These are phyloP conservation scores for Coemansia sp. DNA, from an alignment of 192 early-diverging fungal species.

Conservation along the genomic window DNA sequence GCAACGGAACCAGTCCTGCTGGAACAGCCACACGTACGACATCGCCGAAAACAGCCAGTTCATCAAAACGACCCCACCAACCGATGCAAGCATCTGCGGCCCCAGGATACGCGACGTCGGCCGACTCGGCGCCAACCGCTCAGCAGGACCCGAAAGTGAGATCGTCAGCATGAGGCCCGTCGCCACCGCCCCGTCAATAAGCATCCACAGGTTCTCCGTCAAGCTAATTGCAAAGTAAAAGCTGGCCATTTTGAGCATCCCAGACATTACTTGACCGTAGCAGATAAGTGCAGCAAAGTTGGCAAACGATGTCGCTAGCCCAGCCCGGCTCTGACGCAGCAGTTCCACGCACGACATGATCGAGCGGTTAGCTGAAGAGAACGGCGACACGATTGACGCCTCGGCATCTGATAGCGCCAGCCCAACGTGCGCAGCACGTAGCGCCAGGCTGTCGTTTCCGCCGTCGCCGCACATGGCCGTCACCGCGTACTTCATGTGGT, in stretches of 20 bases:
- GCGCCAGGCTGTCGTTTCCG: no score
- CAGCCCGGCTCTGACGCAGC: no score
- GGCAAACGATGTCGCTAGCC: constrained; percentile 64
- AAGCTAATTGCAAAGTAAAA: constrained; percentile 65
- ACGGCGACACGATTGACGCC: no score
- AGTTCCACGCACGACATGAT: no score
- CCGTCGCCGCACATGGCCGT: no score
- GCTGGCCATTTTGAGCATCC: constrained; percentile 49
- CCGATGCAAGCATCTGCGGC: constrained; percentile 59
- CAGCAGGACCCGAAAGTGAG: constrained; percentile 46
- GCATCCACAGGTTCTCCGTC: constrained; percentile 60
- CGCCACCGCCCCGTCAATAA: constrained; percentile 63
- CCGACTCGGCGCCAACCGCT: constrained; percentile 42
- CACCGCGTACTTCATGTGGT: no score
- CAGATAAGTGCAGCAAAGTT: constrained; percentile 60
- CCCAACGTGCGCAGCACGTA: no score
- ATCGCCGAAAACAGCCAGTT: constrained; percentile 51
- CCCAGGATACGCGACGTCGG: constrained; percentile 68
- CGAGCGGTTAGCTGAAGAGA: no score
- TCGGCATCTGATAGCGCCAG: no score
- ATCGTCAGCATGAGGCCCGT: constrained; percentile 55
- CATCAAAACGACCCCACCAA: constrained; percentile 59
- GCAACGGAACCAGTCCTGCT: constrained; percentile 31
- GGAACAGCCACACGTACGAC: constrained; percentile 56
- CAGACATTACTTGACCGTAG: constrained; percentile 62